Base-by-base conservation (phyloP, 179 eudicot genomes). In the Gypsophila paniculata region DNA sequence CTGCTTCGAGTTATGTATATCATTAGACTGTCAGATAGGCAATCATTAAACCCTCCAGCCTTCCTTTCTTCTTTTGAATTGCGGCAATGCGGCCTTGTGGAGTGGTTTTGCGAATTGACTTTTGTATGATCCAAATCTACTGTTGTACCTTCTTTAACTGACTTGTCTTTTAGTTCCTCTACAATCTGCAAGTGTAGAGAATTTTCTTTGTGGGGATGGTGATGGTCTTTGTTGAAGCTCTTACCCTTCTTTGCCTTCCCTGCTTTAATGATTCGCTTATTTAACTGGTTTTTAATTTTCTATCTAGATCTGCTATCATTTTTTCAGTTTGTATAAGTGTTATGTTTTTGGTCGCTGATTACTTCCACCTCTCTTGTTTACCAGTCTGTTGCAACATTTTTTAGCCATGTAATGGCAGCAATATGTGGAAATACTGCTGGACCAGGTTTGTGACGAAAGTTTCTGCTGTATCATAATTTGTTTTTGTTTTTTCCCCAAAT, bases 341-440 rank as follows among this genome's bases (percentile, higher is more conserved):
- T 61, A 6, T 71, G 14, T 62, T 26, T 64, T 36, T 65, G 39
- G 6, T 65, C 70, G 23, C 25, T 66, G 39, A 2, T 67, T 39
- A 51, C 18, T 48, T 38, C n/a, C 7, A 71, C 15, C 42, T 8
- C 8, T 67, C 49, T 11, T 22, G n/a, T 61, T 62, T 70, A 25
- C 57, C 83, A 82, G 85, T 79, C 85, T 32, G 85, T 84, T 62
- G 87, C 85, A 53, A 79, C 83, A 29, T 81, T 74, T 73, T 84
- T 84, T 57, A 84, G 87, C 66, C 81, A 81, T 66, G 85, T 84
- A 63, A 84, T 84, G 87, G 87, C 85, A 61, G 85, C 81, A 34
- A 79, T 84, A 2, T 85, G 85, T 36, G 87, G 87, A 61, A 84
- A 84, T 44, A 81, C 87, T 69, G 87, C 87, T 69, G 87, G 87